Evolutionary conservation across 176 grass and related monocot genomes (phyloP), one percentile per base, ranked within the genome.

Genomic region (Oryza coarctata): DNA sequence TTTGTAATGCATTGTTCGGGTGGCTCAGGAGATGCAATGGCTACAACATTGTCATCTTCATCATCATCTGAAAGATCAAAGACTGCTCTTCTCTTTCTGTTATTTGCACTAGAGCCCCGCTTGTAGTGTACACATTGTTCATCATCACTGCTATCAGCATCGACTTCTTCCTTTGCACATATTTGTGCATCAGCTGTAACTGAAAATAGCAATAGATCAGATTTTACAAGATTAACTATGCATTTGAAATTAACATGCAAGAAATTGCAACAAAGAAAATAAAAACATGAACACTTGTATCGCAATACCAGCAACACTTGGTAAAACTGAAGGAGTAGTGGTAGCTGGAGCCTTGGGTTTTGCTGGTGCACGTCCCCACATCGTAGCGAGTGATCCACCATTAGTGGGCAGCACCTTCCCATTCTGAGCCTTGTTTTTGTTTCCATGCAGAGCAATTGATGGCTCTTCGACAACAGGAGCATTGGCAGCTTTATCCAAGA

Each of bases 21-120:
- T 57, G 39, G 58, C 72, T 94, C 88, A 67, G 87, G 97, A 78
- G 97, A 87, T 86, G 89, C 84, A 80, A 99, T 88, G 73, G 80
- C 84, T 33, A 85, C 32, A 76, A 94, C 82, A 88, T 92, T 91
- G 41, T 90, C 90, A 67, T 91, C 86, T 15, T 93, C 84, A n/a
- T 93, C 92, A 82, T 98, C 93, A 61, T 99, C 97, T 72, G 93
- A 99, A 80, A 85, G 92, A 82, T 94, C 77, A 77, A 99, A 84
- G 70, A 96, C 33, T 1, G 85, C 87, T 83, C 91, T 95, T 83
- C 97, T 91, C 65, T 92, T 99, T 94, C 65, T 93, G 64, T 63
- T 77, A 61, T 79, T 89, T 80, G 74, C 65, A 71, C 76, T 79
- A 78, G 87, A 82, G 27, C 86, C 65, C 55, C 89, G 65, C 73